Evolutionary conservation across 176 grass and related monocot genomes (phyloP), one percentile per base, ranked within the genome.

Genomic region (Eragrostis curvula): DNA sequence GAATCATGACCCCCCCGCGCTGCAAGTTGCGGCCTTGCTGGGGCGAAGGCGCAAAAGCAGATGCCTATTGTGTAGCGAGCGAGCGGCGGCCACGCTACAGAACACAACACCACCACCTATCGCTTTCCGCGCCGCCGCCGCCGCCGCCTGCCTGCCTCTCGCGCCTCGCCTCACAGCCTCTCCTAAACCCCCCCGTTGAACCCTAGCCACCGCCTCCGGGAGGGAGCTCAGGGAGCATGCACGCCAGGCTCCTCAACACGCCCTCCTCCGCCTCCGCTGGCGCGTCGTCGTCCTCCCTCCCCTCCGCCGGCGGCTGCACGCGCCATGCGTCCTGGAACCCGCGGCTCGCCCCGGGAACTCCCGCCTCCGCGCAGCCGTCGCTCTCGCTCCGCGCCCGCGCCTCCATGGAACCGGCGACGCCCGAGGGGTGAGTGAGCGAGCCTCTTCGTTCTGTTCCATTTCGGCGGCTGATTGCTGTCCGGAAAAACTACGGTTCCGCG

Each of bases 141-240:
- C 78, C 41, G 25, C 56, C 81, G 50, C 59, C 59, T 7, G 65
- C 66, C 50, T 15, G 51, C 59, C 81, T 84, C 74, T 73, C 67
- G 47, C 72, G 24, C 73, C 53, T 49, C 71, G 5, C 85, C 40
- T 56, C 58, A 28, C 66, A 23, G 65, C 52, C 16, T 52, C 4
- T 79, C 20, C 87, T 85, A 81, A 89, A 89, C 87, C 87, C 86
- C 86, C 36, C 32, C 36, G 20, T 27, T 89, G 63, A 85, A 81
- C 83, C 78, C 88, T 89, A 89, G 58, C 49, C 83, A 1, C 63
- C 29, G 55, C 27, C 53, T 3, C 80, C 80, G 60, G 46, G 60
- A 49, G 44, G 1, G 60, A 59, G 41, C 48, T 36, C 80, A 42
- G 49, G 52, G 42, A 90, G 84, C 83, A 90, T 90, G 88, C 88